phyloP scores from a whole-genome alignment of 495 filamentous ascomycete species.

The Stereocaulon alpinum region DNA sequence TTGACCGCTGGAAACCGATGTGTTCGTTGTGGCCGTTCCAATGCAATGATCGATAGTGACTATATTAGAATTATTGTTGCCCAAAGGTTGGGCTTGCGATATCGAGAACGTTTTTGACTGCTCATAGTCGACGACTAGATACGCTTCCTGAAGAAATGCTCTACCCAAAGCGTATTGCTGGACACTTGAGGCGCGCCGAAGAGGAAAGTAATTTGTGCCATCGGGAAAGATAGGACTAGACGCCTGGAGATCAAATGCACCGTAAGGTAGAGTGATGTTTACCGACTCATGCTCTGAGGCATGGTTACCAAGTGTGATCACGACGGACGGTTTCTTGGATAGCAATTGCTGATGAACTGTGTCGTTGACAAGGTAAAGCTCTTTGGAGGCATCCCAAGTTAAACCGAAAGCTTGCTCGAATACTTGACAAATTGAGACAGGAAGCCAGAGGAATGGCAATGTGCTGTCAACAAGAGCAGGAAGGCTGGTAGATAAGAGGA shows the following conservation, averaged over 20 bases:
- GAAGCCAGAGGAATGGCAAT: constrained; percentile 45
- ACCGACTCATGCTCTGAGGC: constrained; percentile 27
- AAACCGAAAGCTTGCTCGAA: constrained; percentile 47
- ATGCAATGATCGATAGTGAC: constrained; percentile 13
- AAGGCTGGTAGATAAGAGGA: constrained; percentile 12
- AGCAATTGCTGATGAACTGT: constrained; percentile 34
- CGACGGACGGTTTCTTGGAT: constrained; percentile 37
- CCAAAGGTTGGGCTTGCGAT: constrained; percentile 14
- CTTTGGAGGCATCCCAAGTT: constrained; percentile 31
- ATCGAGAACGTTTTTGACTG: constrained; percentile 18
- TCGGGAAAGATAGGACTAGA: constrained; percentile 28
- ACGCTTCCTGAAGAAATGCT: constrained; percentile 46
- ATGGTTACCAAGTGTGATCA: constrained; percentile 37
- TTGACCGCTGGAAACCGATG: neutral
- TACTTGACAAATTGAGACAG: constrained; percentile 35
- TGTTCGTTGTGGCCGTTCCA: neutral
- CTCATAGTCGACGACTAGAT: constrained; percentile 21
- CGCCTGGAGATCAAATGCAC: constrained; percentile 38
- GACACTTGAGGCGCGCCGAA: constrained; percentile 36
- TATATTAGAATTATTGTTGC: constrained; percentile 6
- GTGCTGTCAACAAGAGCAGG: constrained; percentile 42
- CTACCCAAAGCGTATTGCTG: constrained; percentile 45
- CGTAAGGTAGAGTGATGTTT: constrained; percentile 43
- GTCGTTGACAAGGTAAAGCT: constrained; percentile 43
- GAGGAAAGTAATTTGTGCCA: constrained; percentile 39